Conservation (phyloP, 2,329 filamentous ascomycete species). For the Nemania abortiva region DNA sequence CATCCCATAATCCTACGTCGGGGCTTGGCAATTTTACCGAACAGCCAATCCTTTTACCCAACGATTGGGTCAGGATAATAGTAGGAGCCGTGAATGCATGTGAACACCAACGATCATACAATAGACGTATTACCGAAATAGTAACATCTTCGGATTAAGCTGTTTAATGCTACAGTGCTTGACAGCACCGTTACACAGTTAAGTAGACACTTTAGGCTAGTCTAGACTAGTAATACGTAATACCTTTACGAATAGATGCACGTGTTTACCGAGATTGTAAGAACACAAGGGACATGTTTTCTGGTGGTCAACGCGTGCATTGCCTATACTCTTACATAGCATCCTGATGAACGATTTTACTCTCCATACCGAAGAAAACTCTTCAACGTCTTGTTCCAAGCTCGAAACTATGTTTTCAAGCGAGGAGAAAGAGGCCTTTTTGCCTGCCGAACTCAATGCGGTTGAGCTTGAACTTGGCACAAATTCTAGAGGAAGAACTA, state of each 20-base stretch:
- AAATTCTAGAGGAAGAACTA: neutral
- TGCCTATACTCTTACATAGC: neutral
- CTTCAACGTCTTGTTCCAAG: neutral
- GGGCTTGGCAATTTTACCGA: neutral
- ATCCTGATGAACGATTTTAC: neutral
- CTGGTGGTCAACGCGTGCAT: neutral
- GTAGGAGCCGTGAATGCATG: neutral
- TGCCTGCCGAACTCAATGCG: neutral
- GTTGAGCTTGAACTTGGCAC: neutral
- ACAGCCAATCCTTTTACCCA: neutral
- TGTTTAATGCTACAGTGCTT: neutral
- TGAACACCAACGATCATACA: neutral
- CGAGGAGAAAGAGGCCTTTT: neutral
- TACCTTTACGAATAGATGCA: too few species aligned
- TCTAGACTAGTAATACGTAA: too few species aligned
- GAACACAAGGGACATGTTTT: too few species aligned
- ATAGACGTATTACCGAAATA: neutral
- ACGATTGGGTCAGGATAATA: neutral
- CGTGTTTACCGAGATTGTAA: too few species aligned
- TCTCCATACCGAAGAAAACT: neutral
- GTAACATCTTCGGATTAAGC: neutral
- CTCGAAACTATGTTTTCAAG: slow-evolving; percentile 1
- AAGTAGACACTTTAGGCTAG: too few species aligned
- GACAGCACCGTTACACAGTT: too few species aligned
- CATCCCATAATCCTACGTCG: neutral